These are phyloP conservation scores for Pseudogymnoascus sp. DNA, from an alignment of 2,329 filamentous ascomycete species.

Conservation along the genomic window DNA sequence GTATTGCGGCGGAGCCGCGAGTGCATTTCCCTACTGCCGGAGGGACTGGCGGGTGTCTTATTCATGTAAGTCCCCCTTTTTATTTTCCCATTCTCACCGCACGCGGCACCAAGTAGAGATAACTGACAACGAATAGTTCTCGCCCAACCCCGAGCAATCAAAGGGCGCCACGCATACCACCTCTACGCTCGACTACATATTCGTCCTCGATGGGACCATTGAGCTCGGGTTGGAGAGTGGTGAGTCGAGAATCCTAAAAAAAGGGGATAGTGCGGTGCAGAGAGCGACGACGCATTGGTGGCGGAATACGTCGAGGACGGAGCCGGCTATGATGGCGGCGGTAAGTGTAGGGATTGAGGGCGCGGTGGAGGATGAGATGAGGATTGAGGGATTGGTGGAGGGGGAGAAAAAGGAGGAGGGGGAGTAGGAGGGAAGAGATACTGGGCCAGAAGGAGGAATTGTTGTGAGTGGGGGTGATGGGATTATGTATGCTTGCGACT, in stretches of 20 bases:
- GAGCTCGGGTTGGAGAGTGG: slow-evolving; percentile 32
- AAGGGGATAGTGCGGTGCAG: slow-evolving; percentile 34
- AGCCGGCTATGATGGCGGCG: slow-evolving; percentile 15
- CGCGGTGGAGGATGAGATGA: slow-evolving; percentile 1
- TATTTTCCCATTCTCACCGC: background rate
- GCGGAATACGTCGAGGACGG: slow-evolving; percentile 29
- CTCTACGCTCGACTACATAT: slow-evolving; percentile 32
- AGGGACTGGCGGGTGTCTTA: background rate
- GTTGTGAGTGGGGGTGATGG: background rate
- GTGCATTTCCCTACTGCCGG: background rate
- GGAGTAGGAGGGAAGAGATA: background rate
- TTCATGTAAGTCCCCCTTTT: background rate
- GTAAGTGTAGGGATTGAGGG: background rate
- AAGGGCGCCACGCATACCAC: slow-evolving; percentile 33
- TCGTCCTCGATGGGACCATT: slow-evolving; percentile 32
- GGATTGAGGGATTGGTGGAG: background rate
- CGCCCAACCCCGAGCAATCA: background rate
- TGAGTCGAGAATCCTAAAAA: slow-evolving; percentile 29
- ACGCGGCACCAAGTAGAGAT: background rate
- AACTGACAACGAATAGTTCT: background rate
- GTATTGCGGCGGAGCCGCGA: background rate
- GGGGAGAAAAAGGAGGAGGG: background rate
- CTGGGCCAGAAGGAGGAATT: background rate
- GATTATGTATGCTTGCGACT: too few relatives aligned
- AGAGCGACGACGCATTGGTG: slow-evolving; percentile 37